Conservation (phyloP, 192 early-diverging fungal species). For the Coemansia sp. region DNA sequence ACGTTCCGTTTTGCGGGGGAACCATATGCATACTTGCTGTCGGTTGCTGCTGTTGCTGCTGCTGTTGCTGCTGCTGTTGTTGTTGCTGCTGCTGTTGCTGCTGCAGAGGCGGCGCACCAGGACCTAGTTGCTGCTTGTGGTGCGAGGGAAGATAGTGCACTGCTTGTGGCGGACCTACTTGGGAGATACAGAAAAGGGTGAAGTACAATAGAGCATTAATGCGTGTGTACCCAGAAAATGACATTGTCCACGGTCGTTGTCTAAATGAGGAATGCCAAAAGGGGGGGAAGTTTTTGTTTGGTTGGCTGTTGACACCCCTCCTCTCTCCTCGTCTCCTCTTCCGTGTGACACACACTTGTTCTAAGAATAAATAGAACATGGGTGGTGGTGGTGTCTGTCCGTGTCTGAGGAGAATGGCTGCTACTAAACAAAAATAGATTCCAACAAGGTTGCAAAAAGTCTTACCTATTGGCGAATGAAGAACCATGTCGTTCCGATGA, state of each 20-base stretch:
- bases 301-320: no score
- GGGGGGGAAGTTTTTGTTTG: no score
- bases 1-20: constrained; percentile 9
- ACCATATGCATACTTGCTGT: constrained; percentile 13
- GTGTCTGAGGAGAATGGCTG: background rate
- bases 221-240: background rate
- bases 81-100: constrained; percentile 2
- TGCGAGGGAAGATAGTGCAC: background rate
- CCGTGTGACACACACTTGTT: no score
- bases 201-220: background rate
- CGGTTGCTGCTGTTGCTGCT: constrained; percentile 16
- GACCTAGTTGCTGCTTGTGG: background rate
- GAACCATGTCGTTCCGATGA: constrained; percentile 34
- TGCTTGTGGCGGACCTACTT: background rate
- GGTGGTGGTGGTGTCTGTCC: no score
- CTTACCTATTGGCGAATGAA: constrained; percentile 53
- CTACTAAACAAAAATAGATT: background rate
- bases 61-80: constrained; percentile 19
- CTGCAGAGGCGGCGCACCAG: background rate
- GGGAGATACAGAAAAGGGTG: background rate
- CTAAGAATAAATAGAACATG: background rate
- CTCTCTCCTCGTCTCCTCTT: no score
- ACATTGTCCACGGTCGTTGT: no score
- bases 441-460: background rate
- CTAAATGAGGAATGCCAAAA: background rate